A percentile compares a stretch with the other conserved stretches of the same genome.
phyloP scores from a whole-genome alignment of 176 grass and related monocot genomes.

The Musa troglodytarum region DNA sequence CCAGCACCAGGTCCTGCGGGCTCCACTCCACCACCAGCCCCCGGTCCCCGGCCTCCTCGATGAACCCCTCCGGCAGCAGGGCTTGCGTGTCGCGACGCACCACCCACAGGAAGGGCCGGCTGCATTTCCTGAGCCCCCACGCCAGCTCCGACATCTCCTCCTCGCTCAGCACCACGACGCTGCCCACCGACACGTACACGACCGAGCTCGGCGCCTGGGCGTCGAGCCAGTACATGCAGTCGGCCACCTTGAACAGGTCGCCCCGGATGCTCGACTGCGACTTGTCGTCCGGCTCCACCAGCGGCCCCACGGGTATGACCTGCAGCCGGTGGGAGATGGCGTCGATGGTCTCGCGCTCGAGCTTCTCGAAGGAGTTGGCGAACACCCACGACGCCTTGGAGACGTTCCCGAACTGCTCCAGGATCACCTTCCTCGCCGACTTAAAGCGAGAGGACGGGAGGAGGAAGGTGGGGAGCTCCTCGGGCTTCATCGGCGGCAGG shows the following conservation, averaged over 20 bases:
- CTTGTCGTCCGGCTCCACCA: constrained; percentile 33
- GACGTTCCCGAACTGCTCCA: constrained; percentile 45
- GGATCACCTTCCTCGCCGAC: constrained; percentile 30
- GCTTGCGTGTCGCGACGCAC: constrained; percentile 33
- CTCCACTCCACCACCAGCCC: constrained; percentile 66
- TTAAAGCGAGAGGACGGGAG: constrained; percentile 47
- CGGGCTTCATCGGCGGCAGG: constrained; percentile 35
- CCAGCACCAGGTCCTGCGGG: constrained; percentile 62
- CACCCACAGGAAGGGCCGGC: constrained; percentile 69
- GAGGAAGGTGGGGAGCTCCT: constrained; percentile 70
- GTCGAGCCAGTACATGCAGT: constrained; percentile 61
- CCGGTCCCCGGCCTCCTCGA: constrained; percentile 18
- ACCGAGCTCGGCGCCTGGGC: constrained; percentile 35
- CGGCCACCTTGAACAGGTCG: constrained; percentile 40
- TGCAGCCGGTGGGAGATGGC: constrained; percentile 28
- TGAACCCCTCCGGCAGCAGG: constrained; percentile 40
- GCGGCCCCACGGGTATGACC: constrained; percentile 53
- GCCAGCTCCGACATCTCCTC: constrained; percentile 59
- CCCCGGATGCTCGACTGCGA: constrained; percentile 30
- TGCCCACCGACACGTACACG: constrained; percentile 77
- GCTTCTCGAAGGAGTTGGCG: constrained; percentile 61
- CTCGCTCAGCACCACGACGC: constrained; percentile 46
- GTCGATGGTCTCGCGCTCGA: constrained; percentile 40
- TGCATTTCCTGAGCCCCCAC: constrained; percentile 30
- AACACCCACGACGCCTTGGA: constrained; percentile 47